A percentile compares a stretch with the other conserved stretches of the same genome.
Evolutionary conservation across 2,329 filamentous ascomycete genomes (phyloP).

Genomic region (Fusarium guadeloupense): DNA sequence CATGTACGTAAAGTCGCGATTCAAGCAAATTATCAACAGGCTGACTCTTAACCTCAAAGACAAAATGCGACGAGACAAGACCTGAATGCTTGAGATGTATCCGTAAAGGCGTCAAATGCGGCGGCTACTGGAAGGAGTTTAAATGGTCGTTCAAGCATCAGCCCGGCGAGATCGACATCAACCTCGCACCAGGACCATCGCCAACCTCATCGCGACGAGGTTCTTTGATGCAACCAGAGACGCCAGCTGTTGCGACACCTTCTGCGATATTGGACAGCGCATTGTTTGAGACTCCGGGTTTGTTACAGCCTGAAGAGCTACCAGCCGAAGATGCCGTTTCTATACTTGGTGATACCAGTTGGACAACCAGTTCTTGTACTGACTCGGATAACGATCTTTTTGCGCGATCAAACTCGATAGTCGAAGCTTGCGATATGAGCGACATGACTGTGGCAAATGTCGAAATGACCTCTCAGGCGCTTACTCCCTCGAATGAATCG

Average conservation of each 20-base stretch:
- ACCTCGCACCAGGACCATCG: conserved; percentile 12
- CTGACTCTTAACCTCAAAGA: conserved; percentile 14
- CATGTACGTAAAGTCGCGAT: conserved; percentile 18
- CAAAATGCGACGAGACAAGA: conserved; percentile 47
- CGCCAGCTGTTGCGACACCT: neutral
- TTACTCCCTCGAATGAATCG: conserved; percentile 9
- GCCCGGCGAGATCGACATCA: conserved; percentile 30
- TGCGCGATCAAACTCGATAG: conserved; percentile 8
- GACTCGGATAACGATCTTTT: conserved; percentile 28
- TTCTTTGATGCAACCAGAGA: conserved; percentile 17
- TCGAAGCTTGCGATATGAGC: neutral
- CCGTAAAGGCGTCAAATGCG: conserved; percentile 43
- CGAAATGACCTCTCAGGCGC: conserved; percentile 5
- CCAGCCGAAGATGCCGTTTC: conserved; percentile 7
- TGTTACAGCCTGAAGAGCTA: conserved; percentile 9
- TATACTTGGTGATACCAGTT: conserved; percentile 18
- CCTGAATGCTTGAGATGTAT: conserved; percentile 42
- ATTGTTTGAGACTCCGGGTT: neutral
- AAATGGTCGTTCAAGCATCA: conserved; percentile 56
- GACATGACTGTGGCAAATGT: conserved; percentile 7
- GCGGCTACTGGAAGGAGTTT: conserved; percentile 45
- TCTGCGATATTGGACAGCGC: neutral
- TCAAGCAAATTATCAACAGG: neutral
- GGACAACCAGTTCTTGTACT: conserved; percentile 28
- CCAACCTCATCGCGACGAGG: conserved; percentile 14